A percentile compares a stretch with the other conserved stretches of the same genome.
Evolutionary conservation across 805 yeast species (phyloP).

Genomic region (Wickerhamiella siamensis): DNA sequence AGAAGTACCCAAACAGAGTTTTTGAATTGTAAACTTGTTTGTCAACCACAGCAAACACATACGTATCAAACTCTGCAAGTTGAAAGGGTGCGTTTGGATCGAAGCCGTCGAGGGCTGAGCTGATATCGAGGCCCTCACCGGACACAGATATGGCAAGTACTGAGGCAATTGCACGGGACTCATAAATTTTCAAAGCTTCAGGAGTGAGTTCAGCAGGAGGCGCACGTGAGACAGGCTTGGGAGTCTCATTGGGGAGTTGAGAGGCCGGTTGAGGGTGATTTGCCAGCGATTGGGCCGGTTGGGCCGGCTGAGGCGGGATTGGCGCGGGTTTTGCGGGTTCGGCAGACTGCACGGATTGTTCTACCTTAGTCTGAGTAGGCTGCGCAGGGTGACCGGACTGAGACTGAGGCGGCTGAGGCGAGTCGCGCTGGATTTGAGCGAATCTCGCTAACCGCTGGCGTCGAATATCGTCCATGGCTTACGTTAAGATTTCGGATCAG

Average conservation of each 20-base stretch:
- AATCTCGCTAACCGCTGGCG: conserved; percentile 10
- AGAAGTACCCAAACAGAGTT: conserved; percentile 6
- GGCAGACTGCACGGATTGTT: too few species aligned
- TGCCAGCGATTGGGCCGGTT: too few species aligned
- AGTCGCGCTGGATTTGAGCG: not conserved
- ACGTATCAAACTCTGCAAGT: not conserved
- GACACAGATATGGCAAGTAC: not conserved
- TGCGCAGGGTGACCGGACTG: not conserved
- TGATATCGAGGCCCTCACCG: not conserved
- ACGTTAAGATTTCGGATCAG: not conserved
- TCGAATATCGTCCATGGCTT: conserved; percentile 13
- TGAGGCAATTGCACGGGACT: not conserved
- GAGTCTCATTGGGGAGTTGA: not conserved
- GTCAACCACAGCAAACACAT: not conserved
- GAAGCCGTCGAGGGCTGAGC: conserved; percentile 3
- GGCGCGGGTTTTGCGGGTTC: not conserved
- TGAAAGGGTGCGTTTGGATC: not conserved
- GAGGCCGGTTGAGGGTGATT: not conserved
- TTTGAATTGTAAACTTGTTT: not conserved
- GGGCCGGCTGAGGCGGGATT: not conserved
- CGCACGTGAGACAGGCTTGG: not conserved
- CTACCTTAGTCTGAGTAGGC: not conserved
- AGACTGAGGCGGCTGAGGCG: conserved; percentile 2
- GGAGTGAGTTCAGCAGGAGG: not conserved
- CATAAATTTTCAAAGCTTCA: not conserved